These are phyloP conservation scores for Spathaspora hagerdaliae DNA, from an alignment of 805 yeast species.

Conservation along the genomic window DNA sequence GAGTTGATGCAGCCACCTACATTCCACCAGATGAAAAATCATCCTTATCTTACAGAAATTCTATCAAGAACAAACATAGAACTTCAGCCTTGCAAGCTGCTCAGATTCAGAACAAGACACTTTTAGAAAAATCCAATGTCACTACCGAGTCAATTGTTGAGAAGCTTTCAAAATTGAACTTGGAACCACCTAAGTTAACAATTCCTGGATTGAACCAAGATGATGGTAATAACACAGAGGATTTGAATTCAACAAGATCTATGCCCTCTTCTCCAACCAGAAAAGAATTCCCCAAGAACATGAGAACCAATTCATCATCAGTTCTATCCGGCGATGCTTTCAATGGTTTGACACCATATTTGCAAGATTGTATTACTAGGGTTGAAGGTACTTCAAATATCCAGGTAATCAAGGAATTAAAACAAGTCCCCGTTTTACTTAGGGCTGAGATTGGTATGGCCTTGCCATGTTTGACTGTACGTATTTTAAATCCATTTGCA, in stretches of 20 bases:
- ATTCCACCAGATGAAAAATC: conserved; percentile 87
- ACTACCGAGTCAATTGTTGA: conserved; percentile 41
- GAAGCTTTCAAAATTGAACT: conserved; percentile 47
- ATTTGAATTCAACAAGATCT: conserved; percentile 13
- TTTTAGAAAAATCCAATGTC: conserved; percentile 23
- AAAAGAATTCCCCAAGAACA: conserved; percentile 15
- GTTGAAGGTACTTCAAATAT: conserved; percentile 58
- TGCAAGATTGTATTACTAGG: conserved; percentile 53
- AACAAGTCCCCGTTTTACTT: conserved; percentile 76
- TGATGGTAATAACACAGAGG: neutral
- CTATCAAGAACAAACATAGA: conserved; percentile 74
- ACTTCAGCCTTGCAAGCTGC: conserved; percentile 74
- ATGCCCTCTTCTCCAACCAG: conserved; percentile 23
- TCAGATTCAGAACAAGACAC: conserved; percentile 41
- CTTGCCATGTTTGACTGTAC: conserved; percentile 88
- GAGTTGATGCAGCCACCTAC: conserved; percentile 87
- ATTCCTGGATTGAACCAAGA: conserved; percentile 14
- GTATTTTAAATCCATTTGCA: conserved; percentile 83
- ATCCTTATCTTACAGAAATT: conserved; percentile 68
- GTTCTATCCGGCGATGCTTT: conserved; percentile 9
- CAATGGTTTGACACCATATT: conserved; percentile 49
- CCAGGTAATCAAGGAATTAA: conserved; percentile 78
- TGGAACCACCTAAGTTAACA: conserved; percentile 44
- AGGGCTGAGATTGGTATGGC: conserved; percentile 95
- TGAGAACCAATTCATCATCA: conserved; percentile 13